phyloP scores from a whole-genome alignment of 2,329 filamentous ascomycete genomes.

The Dactylellina cionopaga region DNA sequence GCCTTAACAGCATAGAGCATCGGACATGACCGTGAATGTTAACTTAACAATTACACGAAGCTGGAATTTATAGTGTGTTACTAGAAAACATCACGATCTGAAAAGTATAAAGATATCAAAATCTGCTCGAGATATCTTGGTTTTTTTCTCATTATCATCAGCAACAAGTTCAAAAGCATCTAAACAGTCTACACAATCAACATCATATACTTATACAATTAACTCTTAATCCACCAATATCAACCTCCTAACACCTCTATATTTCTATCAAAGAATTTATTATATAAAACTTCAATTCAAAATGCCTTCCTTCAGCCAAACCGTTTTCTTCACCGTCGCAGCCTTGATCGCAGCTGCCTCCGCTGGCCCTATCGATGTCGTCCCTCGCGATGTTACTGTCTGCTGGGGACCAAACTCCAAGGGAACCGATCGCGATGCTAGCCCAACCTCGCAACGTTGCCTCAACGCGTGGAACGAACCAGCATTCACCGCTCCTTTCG shows the following conservation, averaged over 20 bases:
- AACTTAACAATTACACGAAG: no score
- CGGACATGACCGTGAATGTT: no score
- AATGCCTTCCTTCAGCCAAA: slow-evolving; percentile 44
- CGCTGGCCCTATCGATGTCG: slow-evolving; percentile 14
- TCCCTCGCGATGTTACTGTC: slow-evolving; percentile 23
- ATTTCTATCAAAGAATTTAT: slow-evolving; percentile 11
- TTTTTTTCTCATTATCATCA: slow-evolving; percentile 32
- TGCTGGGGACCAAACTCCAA: slow-evolving; percentile 38
- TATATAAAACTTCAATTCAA: slow-evolving; percentile 18
- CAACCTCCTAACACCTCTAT: neutral
- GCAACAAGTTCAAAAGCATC: slow-evolving; percentile 10
- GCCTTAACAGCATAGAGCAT: no score
- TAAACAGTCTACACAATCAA: slow-evolving; percentile 2
- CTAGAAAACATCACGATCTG: neutral
- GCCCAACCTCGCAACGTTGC: slow-evolving; percentile 15
- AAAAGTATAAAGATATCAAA: slow-evolving; percentile 20
- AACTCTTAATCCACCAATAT: slow-evolving; percentile 1
- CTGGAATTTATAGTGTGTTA: no score
- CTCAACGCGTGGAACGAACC: slow-evolving; percentile 18
- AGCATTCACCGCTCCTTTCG: slow-evolving; percentile 34
- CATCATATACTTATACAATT: neutral
- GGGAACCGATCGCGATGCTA: slow-evolving; percentile 9
- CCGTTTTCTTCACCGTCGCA: slow-evolving; percentile 21
- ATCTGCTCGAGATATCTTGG: neutral
- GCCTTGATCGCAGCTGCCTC: slow-evolving; percentile 19